Conservation (phyloP, 805 yeast genomes). For the Metschnikowia reukaufii region DNA sequence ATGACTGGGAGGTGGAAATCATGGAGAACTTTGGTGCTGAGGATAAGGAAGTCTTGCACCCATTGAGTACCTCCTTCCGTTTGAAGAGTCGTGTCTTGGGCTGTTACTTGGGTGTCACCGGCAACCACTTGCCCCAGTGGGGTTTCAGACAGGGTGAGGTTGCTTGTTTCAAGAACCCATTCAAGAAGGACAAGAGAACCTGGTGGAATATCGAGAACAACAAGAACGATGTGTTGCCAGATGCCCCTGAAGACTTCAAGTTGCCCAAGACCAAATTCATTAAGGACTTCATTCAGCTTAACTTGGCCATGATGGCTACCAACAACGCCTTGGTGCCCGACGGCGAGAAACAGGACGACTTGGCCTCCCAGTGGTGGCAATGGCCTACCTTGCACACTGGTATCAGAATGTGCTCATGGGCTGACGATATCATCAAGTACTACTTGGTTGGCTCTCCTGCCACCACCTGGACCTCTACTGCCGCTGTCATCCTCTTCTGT, state of each 20-base stretch:
- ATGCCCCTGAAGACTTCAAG: constrained; percentile 59
- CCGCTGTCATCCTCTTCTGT: constrained; percentile 56
- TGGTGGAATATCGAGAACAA: constrained; percentile 88
- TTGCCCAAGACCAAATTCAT: constrained; percentile 61
- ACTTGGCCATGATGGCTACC: constrained; percentile 80
- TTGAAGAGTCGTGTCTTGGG: constrained; percentile 64
- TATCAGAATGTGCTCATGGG: constrained; percentile 78
- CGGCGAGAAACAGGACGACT: constrained; percentile 63
- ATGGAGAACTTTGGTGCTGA: constrained; percentile 58
- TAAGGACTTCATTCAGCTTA: constrained; percentile 68
- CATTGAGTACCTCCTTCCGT: constrained; percentile 81
- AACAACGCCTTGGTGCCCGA: constrained; percentile 83
- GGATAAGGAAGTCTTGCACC: constrained; percentile 60
- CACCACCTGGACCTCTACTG: constrained; percentile 67
- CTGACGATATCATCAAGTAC: constrained; percentile 52
- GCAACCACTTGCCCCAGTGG: constrained; percentile 86
- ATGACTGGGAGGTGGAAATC: constrained; percentile 75
- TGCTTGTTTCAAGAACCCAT: constrained; percentile 68
- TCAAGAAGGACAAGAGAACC: constrained; percentile 73
- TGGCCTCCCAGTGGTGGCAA: constrained; percentile 79
- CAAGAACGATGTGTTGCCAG: constrained; percentile 55
- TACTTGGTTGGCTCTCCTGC: constrained; percentile 70
- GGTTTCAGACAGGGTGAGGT: constrained; percentile 98
- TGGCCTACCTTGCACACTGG: constrained; percentile 76
- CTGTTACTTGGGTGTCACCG: constrained; percentile 86